Evolutionary conservation across 441 rosid genomes (phyloP).

Genomic region (Corymbia citriodora): DNA sequence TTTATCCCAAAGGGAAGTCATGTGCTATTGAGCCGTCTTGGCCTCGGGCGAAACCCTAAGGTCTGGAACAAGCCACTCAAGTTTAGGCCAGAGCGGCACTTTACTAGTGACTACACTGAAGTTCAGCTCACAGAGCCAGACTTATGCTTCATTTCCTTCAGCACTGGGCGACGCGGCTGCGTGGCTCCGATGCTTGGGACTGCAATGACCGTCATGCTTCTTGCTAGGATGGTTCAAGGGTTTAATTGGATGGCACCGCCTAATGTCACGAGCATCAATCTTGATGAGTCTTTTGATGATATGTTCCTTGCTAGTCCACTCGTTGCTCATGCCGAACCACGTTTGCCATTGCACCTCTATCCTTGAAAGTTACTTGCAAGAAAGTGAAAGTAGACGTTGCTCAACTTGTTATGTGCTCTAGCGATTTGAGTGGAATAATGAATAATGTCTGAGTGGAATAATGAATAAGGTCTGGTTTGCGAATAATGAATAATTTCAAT

Average conservation of each 20-base stretch:
- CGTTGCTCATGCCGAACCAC: slow-evolving; percentile 26
- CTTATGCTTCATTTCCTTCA: slow-evolving; percentile 31
- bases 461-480: not conserved
- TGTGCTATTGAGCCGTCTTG: slow-evolving; percentile 27
- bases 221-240: slow-evolving; percentile 45
- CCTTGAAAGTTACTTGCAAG: not conserved
- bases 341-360: slow-evolving; percentile 32
- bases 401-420: not conserved
- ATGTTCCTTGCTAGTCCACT: slow-evolving; percentile 19
- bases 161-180: slow-evolving; percentile 36
- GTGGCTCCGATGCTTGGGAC: slow-evolving; percentile 29
- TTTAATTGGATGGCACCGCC: slow-evolving; percentile 26
- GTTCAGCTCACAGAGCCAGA: slow-evolving; percentile 24
- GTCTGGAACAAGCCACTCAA: slow-evolving; percentile 34
- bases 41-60: slow-evolving; percentile 29
- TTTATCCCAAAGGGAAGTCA: slow-evolving; percentile 50
- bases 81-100: slow-evolving; percentile 38
- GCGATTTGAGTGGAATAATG: not conserved
- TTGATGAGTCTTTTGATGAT: slow-evolving; percentile 8
- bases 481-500: not conserved
- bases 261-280: not conserved
- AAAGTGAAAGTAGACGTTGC: not conserved
- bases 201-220: slow-evolving; percentile 30
- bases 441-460: not conserved
- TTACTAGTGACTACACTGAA: not conserved